Conservation (phyloP, 1,284 basidiomycete genomes). For the Cerrena zonata region DNA sequence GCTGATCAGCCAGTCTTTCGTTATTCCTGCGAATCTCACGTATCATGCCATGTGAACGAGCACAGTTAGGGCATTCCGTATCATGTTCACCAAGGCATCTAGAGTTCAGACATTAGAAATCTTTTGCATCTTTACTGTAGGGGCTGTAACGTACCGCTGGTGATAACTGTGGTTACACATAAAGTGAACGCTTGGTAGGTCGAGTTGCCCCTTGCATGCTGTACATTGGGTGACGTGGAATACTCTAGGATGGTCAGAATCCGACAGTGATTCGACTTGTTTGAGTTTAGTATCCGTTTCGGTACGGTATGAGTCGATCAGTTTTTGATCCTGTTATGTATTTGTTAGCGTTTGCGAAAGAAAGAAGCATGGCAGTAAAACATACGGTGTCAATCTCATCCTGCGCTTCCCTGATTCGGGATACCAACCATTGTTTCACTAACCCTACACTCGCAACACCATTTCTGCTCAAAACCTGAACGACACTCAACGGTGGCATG, state of each 20-base stretch:
- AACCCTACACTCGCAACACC: constrained; percentile 84
- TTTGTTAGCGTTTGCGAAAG: no score
- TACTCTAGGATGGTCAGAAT: constrained; percentile 72
- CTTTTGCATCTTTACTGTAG: neutral
- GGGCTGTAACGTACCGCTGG: constrained; percentile 55
- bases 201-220: constrained; percentile 80
- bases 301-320: constrained; percentile 79
- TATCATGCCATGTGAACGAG: constrained; percentile 80
- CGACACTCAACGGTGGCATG: constrained; percentile 82
- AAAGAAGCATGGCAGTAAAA: constrained; percentile 12
- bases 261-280: constrained; percentile 76
- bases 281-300: constrained; percentile 80
- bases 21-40: constrained; percentile 84
- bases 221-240: constrained; percentile 93
- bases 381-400: constrained; percentile 77
- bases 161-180: constrained; percentile 99
- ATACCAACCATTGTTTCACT: constrained; percentile 84
- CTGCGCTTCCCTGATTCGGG: constrained; percentile 66
- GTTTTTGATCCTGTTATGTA: constrained; percentile 81
- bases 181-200: constrained; percentile 91
- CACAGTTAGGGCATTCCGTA: constrained; percentile 84
- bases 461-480: constrained; percentile 84
- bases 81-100: constrained; percentile 83
- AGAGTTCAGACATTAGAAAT: neutral
- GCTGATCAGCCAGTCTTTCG: constrained; percentile 74